Evolutionary conservation across 2,329 filamentous ascomycete species (phyloP), one percentile per base, ranked within the genome.

Genomic region (Herpotrichia juniperi): DNA sequence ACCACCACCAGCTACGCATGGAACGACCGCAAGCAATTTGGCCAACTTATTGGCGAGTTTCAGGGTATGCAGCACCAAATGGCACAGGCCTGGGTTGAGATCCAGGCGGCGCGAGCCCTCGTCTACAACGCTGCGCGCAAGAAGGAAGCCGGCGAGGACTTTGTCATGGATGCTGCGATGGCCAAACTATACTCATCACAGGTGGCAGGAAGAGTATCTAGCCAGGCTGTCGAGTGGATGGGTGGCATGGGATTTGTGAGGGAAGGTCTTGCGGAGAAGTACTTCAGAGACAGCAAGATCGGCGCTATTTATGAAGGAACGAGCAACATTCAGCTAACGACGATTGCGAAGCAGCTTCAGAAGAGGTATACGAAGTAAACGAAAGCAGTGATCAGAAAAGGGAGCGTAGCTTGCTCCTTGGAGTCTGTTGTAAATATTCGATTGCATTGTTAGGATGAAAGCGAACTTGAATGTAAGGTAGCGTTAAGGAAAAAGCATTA

Each of bases 31-130:
- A 92, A 91, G 80, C 94, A 99, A 79, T 99, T 99, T 72, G 93
- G 94, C 62, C 83, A 91, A 71, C 84, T 96, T 48, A 88, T 99
- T 54, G 94, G 94, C 68, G 90, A 96, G 74, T 99, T 99, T 84
- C 94, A 99, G 78, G 93, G 92, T 67, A 97, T 99, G 94, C 93
- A 97, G 79, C 93, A 97, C 80, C 94, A 99, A 80, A 88, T 99
- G 58, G 94, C 94, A 2, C 94, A 99, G 78, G 89, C 92, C 1
- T 97, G 93, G 79, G 91, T 89, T 21, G 94, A 99, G 74, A 97
- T 99, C 69, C 82, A 87, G 50, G 94, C 94, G 25, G 94, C 94
- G 0, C 87, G 94, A 45, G 91, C 92, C 8, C 83, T 99, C 19
- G 92, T 99, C 48, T 99, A 90, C 83, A 99, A 97, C 69, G 94